Evolutionary conservation across 352 stramenopile genomes (phyloP).

Genomic region (Pythium rhizo-oryzae): DNA sequence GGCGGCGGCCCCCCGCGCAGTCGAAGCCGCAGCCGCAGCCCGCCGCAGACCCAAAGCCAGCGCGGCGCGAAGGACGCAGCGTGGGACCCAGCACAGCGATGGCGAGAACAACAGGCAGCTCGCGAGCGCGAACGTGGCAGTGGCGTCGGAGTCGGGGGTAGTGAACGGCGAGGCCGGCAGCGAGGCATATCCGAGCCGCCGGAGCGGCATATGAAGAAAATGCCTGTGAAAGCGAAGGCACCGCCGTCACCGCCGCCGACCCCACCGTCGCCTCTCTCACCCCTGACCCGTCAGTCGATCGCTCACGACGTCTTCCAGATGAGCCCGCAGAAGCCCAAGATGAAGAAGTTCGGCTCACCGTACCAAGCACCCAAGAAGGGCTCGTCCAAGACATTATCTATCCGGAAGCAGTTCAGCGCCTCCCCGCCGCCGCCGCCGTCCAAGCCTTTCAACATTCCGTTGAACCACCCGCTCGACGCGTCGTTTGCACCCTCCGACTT

Average conservation of each 20-base stretch:
- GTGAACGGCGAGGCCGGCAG: neutral
- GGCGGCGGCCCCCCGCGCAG: neutral
- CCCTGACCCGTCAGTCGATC: constrained; percentile 18
- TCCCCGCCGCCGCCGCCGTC: constrained; percentile 14
- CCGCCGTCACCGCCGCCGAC: constrained; percentile 16
- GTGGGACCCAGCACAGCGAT: constrained; percentile 19
- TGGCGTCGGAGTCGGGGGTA: neutral
- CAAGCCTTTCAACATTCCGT: constrained; percentile 15
- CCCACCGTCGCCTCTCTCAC: constrained; percentile 13
- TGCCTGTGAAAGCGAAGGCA: constrained; percentile 1
- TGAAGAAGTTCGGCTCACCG: constrained; percentile 16
- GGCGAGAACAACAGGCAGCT: constrained; percentile 14
- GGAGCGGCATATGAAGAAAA: constrained; percentile 17
- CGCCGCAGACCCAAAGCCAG: neutral
- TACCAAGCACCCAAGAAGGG: constrained; percentile 11
- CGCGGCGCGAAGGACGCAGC: neutral
- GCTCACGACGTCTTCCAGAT: constrained; percentile 17
- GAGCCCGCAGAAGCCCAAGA: constrained; percentile 19
- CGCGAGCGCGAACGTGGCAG: constrained; percentile 5
- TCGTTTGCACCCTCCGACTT: constrained; percentile 24
- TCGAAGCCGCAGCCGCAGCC: constrained; percentile 3
- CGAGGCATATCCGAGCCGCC: constrained; percentile 23
- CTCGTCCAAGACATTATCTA: constrained; percentile 23
- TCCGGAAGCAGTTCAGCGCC: constrained; percentile 19
- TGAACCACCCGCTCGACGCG: constrained; percentile 17